Base-by-base conservation (phyloP, 768 basidiomycete species). In the Boletellus ananas region DNA sequence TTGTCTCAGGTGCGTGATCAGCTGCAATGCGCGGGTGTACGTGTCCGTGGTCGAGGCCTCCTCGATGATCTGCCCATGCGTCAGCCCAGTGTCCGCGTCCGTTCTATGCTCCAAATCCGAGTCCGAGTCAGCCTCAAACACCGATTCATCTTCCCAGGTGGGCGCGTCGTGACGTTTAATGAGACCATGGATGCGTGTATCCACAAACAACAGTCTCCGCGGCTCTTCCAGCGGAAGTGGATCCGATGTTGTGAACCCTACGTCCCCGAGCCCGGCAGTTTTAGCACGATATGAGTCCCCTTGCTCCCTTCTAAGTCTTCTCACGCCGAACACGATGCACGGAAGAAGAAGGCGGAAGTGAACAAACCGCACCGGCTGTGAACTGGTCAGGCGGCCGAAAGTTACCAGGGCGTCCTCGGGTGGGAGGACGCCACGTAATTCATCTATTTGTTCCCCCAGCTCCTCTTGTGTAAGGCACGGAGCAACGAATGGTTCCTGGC, bases 1-100 rank as follows among this genome's bases (percentile, higher is more conserved):
- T 14, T 46, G 48, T 33, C 42, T 45, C 12, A 58, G 41, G 8
- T 43, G 45, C 5, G 39, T 38, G 4, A 54, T 34, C 40, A 54
- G 21, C 35, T 38, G 34, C 5, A 58, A 16, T 0, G 51, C 55
- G 2, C 34, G 42, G 4, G 4, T 23, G 12, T 52, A 40, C 12
- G 21, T 25, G 12, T 58, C 47, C 7, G 29, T 18, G 7, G n/a
- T 18, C 14, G 37, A 20, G 17, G 20, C 47, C 16, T 47, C 47
- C 33, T 41, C 47, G 6, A 40, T 47, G 6, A 47, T 34, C 10
- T 8, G 3, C 31, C 11, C 16, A 21, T 21, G 38, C 2, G 40
- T 21, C 10, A 40, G 10, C 3, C 33, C 46, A 8, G n/a, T 14
- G 17, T 41, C 39, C 6, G 33, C 8, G 1, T 38, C 29, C 12